Base-by-base conservation (phyloP, 768 basidiomycete genomes). In the Panaeolus cyanescens region DNA sequence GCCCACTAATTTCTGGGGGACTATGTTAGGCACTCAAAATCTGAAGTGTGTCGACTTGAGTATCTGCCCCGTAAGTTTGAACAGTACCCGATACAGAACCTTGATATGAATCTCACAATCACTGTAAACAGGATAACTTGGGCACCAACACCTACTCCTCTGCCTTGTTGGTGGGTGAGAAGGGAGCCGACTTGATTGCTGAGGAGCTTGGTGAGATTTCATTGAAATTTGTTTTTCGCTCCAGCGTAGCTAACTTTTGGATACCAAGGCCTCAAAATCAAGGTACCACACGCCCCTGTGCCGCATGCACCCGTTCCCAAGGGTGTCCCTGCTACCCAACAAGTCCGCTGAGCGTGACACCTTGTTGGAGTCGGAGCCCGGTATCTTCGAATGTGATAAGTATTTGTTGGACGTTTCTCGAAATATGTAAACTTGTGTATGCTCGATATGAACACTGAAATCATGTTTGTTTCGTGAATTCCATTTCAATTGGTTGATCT, bases 111-210 rank as follows among this genome's bases (percentile, higher is more conserved):
- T 62, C 39, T 40, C 32, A 45, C 62, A 54, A 32, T 62, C 22
- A 20, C 37, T 58, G 19, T 9, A 42, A 20, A n/a, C 58, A 86
- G 85, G 87, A 88, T 65, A 90, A 90, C 73, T 73, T 89, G 64
- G 87, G 87, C 61, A 88, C 88, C 40, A 88, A 88, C 78, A 89
- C 87, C 5, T 89, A 89, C 75, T 89, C 87, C 32, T 86, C 87
- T 59, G 89, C 88, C 15, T 73, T 90, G 63, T 71, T 89, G 32
- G 85, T 89, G 36, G 87, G 88, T 31, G 88, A 90, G 79, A 89
- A 89, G 75, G 87, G 85, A 32, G 87, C 86, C 13, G 75, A 79
- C 64, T 70, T 90, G 40, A 70, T 90, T 37, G 79, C 81, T 6
- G 85, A 87, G 74, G 88, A 89, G 2, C 81, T 90, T 50, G 87